phyloP scores from a whole-genome alignment of 140 eudicot species.

The Anethum foeniculum region DNA sequence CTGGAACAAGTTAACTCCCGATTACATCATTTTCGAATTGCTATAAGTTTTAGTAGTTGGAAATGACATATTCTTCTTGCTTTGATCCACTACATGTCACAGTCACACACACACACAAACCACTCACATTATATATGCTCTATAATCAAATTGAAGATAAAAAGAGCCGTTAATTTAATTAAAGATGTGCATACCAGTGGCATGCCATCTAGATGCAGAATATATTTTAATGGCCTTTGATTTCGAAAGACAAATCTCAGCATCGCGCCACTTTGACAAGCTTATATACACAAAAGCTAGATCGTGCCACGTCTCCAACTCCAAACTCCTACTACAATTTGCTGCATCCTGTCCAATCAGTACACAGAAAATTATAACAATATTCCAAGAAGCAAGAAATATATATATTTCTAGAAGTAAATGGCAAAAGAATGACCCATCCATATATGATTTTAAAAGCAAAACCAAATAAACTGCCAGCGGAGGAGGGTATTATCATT shows the following conservation, averaged over 20 bases:
- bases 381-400: neutral
- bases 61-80: neutral
- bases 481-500: neutral
- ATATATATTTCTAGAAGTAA: neutral
- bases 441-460: neutral
- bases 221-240: constrained; percentile 42
- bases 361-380: neutral
- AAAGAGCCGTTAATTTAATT: neutral
- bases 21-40: neutral
- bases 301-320: constrained; percentile 82
- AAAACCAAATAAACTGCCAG: neutral
- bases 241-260: constrained; percentile 65
- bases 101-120: neutral
- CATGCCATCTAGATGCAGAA: constrained; percentile 72
- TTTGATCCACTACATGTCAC: neutral
- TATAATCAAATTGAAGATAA: neutral
- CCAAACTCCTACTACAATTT: constrained; percentile 37
- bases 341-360: constrained; percentile 30
- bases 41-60: neutral
- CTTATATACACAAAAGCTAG: constrained; percentile 61
- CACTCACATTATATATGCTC: neutral
- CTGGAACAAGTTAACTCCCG: constrained; percentile 22
- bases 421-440: neutral
- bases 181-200: constrained; percentile 38
- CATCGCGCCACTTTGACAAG: constrained; percentile 69